phyloP scores from a whole-genome alignment of 2,329 filamentous ascomycete species.

The Blastomyces parvus region DNA sequence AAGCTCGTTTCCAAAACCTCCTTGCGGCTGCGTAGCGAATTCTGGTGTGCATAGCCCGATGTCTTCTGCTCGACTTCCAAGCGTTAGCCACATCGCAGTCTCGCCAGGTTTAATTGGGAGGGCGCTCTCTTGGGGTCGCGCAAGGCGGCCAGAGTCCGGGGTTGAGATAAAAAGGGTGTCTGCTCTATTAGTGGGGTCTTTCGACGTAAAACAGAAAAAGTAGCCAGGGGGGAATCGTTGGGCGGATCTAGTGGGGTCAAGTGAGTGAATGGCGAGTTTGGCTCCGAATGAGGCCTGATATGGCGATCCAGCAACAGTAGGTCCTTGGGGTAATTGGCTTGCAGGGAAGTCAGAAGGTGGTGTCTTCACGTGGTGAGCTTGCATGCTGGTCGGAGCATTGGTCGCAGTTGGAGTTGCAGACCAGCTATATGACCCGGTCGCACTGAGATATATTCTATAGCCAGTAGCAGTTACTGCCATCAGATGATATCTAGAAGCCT shows the following conservation, averaged over 20 bases:
- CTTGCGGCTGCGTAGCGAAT: slow-evolving; percentile 54
- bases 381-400: slow-evolving; percentile 83
- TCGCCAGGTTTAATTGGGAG: slow-evolving; percentile 60
- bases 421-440: slow-evolving; percentile 60
- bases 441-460: slow-evolving; percentile 83
- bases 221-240: slow-evolving; percentile 71
- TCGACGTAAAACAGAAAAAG: slow-evolving; percentile 74
- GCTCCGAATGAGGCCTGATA: slow-evolving; percentile 36
- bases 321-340: slow-evolving; percentile 20
- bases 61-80: slow-evolving; percentile 66
- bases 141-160: slow-evolving; percentile 78
- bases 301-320: slow-evolving; percentile 19
- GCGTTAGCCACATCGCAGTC: slow-evolving; percentile 66
- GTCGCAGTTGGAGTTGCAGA: slow-evolving; percentile 48
- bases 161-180: slow-evolving; percentile 74
- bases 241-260: slow-evolving; percentile 34
- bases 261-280: slow-evolving; percentile 39
- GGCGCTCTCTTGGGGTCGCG: slow-evolving; percentile 45
- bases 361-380: slow-evolving; percentile 93
- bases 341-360: slow-evolving; percentile 50
- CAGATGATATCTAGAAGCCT: slow-evolving; percentile 74
- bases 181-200: slow-evolving; percentile 47
- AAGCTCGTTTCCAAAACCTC: slow-evolving; percentile 88
- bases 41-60: slow-evolving; percentile 69
- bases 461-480: slow-evolving; percentile 87